A percentile compares a stretch with the other conserved stretches of the same genome.
phyloP scores from a whole-genome alignment of 306 rosid genomes.

The Argentina anserina region DNA sequence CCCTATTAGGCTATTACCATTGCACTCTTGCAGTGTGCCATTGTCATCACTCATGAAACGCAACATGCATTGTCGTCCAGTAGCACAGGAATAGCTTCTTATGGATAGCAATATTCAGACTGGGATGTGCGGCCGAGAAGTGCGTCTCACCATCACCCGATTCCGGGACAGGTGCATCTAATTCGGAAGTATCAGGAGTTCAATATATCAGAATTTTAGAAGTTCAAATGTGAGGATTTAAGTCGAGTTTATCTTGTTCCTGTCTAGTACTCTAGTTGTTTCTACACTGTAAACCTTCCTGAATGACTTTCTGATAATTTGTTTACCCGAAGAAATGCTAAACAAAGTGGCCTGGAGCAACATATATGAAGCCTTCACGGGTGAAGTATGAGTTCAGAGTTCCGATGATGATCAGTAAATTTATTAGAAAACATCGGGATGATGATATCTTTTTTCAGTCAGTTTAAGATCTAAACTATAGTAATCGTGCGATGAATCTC shows the following conservation, averaged over 20 bases:
- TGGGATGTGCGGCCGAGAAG: too few species aligned
- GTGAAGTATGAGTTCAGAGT: too few species aligned
- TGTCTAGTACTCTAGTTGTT: too few species aligned
- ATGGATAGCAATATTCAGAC: too few species aligned
- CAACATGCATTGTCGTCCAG: too few species aligned
- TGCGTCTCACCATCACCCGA: too few species aligned
- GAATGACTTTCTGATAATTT: not conserved
- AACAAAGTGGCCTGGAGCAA: not conserved
- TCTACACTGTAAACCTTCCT: not conserved
- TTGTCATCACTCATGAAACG: too few species aligned
- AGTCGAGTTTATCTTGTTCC: not conserved
- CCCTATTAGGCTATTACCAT: too few species aligned
- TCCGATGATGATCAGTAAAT: not conserved
- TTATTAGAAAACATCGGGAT: not conserved
- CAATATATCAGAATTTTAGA: not conserved
- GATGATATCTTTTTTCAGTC: not conserved
- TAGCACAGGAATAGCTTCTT: too few species aligned
- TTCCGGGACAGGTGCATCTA: too few species aligned
- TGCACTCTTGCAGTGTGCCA: too few species aligned
- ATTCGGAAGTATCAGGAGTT: too few species aligned
- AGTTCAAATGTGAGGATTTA: not conserved
- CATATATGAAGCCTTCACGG: not conserved
- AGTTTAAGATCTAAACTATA: not conserved
- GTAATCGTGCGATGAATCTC: not conserved
- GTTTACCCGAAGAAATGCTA: not conserved